These are phyloP conservation scores for Triticum turgidum DNA, from an alignment of 176 grass and related monocot genomes.

Conservation along the genomic window DNA sequence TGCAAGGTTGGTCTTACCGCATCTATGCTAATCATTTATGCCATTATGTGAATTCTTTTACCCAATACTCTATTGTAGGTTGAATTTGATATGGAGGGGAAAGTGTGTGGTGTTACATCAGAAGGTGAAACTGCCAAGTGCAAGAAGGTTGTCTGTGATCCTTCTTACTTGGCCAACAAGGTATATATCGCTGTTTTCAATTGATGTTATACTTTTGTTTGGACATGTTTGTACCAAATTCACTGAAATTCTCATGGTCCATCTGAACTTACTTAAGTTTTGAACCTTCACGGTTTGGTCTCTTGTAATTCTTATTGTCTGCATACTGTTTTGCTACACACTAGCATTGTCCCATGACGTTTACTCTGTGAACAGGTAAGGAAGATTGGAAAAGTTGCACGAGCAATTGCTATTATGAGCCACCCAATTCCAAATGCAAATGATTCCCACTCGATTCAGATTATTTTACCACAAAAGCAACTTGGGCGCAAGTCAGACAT, in stretches of 20 bases:
- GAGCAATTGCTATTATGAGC: constrained; percentile 92
- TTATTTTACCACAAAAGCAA: constrained; percentile 91
- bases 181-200: constrained; percentile 28
- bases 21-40: not conserved
- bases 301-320: not conserved
- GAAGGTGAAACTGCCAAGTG: constrained; percentile 96
- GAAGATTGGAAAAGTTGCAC: constrained; percentile 81
- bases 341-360: not conserved
- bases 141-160: constrained; percentile 93
- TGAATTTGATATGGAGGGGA: constrained; percentile 90
- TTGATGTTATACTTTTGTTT: constrained; percentile 9
- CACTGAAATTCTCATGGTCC: not conserved
- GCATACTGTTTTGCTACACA: not conserved
- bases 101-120: constrained; percentile 90
- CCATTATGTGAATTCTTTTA: not conserved
- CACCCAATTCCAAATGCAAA: constrained; percentile 74
- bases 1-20: constrained; percentile 62
- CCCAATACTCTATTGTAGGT: constrained; percentile 42
- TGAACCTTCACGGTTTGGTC: not conserved
- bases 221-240: not conserved
- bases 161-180: constrained; percentile 88
- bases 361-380: constrained; percentile 55
- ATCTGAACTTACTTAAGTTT: constrained; percentile 8
- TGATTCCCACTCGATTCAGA: constrained; percentile 73
- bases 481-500: constrained; percentile 94